Conservation (phyloP, 2,329 filamentous ascomycete genomes). For the Fusarium sulawesiense region DNA sequence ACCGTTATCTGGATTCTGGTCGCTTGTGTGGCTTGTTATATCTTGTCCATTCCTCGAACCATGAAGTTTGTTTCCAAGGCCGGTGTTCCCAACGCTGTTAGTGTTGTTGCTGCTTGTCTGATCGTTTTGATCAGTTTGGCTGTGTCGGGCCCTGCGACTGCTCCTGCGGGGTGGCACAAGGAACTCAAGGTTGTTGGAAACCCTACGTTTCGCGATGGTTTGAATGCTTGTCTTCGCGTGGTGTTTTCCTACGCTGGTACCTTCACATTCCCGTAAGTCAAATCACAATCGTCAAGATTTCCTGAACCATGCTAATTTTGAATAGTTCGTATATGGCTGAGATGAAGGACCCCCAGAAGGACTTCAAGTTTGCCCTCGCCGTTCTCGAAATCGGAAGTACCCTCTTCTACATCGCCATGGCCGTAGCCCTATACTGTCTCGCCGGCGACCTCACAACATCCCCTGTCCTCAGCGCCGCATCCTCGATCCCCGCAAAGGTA, state of each 20-base stretch:
- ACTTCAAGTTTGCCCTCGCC: conserved; percentile 41
- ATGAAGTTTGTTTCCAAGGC: conserved; percentile 43
- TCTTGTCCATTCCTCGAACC: conserved; percentile 36
- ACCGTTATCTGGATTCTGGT: conserved; percentile 39
- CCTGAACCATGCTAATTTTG: background rate
- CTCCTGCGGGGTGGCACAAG: conserved; percentile 30
- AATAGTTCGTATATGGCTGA: conserved; percentile 41
- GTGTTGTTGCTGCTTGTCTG: conserved; percentile 35
- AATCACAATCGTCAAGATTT: no score
- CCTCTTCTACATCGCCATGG: conserved; percentile 42
- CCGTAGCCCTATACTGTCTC: conserved; percentile 42
- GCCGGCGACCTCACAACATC: conserved; percentile 40
- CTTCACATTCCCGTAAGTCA: conserved; percentile 41
- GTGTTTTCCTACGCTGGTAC: conserved; percentile 46
- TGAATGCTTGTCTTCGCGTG: conserved; percentile 41
- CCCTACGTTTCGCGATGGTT: conserved; percentile 40
- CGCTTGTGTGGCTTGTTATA: conserved; percentile 28
- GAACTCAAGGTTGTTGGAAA: conserved; percentile 37
- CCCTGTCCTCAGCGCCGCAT: conserved; percentile 41
- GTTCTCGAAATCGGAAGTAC: conserved; percentile 43
- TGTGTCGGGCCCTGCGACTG: conserved; percentile 31
- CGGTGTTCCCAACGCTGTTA: conserved; percentile 40
- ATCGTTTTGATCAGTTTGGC: conserved; percentile 40
- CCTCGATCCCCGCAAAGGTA: conserved; percentile 40
- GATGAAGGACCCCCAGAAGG: conserved; percentile 37